Base-by-base conservation (phyloP, 2,329 filamentous ascomycete species). In the Botrytis cinerea region DNA sequence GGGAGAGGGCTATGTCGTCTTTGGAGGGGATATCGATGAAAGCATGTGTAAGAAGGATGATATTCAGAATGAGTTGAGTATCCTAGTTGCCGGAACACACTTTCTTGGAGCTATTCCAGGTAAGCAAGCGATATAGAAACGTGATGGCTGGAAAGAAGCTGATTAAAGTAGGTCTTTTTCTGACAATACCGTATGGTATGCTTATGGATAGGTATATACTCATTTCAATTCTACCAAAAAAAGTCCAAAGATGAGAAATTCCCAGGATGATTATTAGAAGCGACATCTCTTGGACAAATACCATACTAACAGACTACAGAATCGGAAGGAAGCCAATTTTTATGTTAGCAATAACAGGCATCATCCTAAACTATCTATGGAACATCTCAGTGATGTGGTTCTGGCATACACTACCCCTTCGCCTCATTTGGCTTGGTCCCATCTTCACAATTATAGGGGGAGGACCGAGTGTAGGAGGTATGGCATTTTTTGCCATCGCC, bases 181-280 rank as follows among this genome's bases (percentile, higher is more conserved):
- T 78, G 1, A 80, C 82, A 0, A 75, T 84, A 59, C 80, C 82
- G 1, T 84, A 83, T 80, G 82, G 82, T 38, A 77, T 83, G n/a
- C 78, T 81, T 1, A 81, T 81, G 16, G 83, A 84, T 75, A 80
- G 80, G 79, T 82, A 70, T 76, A 78, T 32, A 57, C 2, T 20
- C 6, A 46, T 28, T 14, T 64, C 18, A 20, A 12, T 46, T 8
- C 6, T n/a, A n/a, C 32, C 61, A 45, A 10, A n/a, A 45, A 22
- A 35, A 46, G 1, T 28, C 18, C 20, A 57, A 38, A 57, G 28
- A 69, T n/a, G 20, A 67, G 32, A 9, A 10, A 20, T 18, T 4
- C 25, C 18, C 8, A 28, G 61, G 3, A 28, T 28, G 1, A 6
- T 8, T 8, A 20, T 8, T 1, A 20, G 40, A 43, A 14, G n/a